phyloP scores from a whole-genome alignment of 1,284 basidiomycete species.

The Leucoagaricus sp. region DNA sequence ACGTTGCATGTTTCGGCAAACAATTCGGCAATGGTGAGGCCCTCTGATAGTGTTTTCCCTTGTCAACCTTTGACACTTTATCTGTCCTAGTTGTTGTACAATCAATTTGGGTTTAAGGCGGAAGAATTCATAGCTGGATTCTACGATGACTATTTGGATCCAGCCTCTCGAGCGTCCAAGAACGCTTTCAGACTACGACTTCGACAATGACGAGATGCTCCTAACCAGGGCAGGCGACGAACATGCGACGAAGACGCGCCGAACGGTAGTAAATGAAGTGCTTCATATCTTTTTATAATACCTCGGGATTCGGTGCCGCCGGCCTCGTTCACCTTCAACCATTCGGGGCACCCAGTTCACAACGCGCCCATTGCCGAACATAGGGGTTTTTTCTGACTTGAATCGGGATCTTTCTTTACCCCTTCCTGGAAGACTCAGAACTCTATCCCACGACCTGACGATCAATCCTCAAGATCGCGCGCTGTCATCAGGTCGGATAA shows the following conservation, averaged over 20 bases:
- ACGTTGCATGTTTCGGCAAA: constrained; percentile 79
- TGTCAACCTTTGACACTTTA: not conserved
- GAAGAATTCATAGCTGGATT: constrained; percentile 80
- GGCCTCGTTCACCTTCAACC: constrained; percentile 36
- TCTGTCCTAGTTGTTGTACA: constrained; percentile 63
- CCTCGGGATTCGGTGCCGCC: too few relatives aligned
- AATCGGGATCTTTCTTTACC: not conserved
- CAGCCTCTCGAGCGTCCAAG: constrained; percentile 66
- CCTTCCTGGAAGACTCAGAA: constrained; percentile 1
- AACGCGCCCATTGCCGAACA: constrained; percentile 8
- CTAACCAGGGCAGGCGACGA: too few relatives aligned
- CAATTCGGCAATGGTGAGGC: constrained; percentile 72
- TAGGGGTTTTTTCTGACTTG: too few relatives aligned
- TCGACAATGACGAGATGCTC: constrained; percentile 27
- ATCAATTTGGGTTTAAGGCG: constrained; percentile 82
- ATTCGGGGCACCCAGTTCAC: constrained; percentile 15
- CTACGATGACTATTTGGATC: constrained; percentile 72
- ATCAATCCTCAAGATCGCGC: not conserved
- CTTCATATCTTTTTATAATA: too few relatives aligned
- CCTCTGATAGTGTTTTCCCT: not conserved
- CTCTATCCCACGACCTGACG: not conserved
- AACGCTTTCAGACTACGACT: constrained; percentile 70
- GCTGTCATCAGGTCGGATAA: constrained; percentile 1
- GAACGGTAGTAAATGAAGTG: too few relatives aligned
- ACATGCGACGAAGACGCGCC: too few relatives aligned